Conservation (phyloP, 495 filamentous ascomycete species). For the Glutinoglossum americanum region DNA sequence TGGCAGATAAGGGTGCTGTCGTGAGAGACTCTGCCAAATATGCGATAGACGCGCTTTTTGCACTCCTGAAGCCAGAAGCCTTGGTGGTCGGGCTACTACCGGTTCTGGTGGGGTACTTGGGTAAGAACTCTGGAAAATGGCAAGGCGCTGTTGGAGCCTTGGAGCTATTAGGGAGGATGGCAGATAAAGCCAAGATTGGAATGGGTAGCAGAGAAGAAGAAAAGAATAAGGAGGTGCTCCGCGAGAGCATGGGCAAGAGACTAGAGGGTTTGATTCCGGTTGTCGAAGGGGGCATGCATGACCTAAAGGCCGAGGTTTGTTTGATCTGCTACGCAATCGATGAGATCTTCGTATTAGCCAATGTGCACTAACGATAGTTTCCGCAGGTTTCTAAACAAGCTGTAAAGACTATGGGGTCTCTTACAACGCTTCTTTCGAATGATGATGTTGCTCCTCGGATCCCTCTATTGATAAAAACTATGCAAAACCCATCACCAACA, state of each 20-base stretch:
- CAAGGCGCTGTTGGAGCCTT: constrained; percentile 80
- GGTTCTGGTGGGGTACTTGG: constrained; percentile 4
- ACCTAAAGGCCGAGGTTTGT: constrained; percentile 66
- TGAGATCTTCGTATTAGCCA: not conserved
- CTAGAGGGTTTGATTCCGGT: constrained; percentile 80
- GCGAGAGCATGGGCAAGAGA: constrained; percentile 80
- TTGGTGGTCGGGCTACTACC: constrained; percentile 28
- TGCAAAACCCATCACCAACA: constrained; percentile 83
- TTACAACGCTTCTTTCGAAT: constrained; percentile 84
- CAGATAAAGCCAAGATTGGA: constrained; percentile 74
- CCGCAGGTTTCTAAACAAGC: constrained; percentile 54
- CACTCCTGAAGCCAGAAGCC: constrained; percentile 54
- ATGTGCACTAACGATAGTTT: not conserved
- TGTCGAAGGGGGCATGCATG: constrained; percentile 86
- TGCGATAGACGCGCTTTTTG: constrained; percentile 75
- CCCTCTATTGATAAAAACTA: constrained; percentile 79
- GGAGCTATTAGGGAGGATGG: constrained; percentile 68
- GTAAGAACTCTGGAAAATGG: constrained; percentile 26
- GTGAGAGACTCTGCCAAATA: constrained; percentile 87
- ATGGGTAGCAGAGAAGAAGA: constrained; percentile 60
- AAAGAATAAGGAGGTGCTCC: constrained; percentile 61
- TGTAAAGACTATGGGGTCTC: constrained; percentile 67
- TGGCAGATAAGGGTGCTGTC: constrained; percentile 76
- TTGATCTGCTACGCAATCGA: not conserved
- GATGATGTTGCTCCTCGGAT: constrained; percentile 90